Percentiles rank a stretch among this genome's conserved stretches.
phyloP scores from a whole-genome alignment of 1,284 basidiomycete genomes.

The Pholiota adiposa region DNA sequence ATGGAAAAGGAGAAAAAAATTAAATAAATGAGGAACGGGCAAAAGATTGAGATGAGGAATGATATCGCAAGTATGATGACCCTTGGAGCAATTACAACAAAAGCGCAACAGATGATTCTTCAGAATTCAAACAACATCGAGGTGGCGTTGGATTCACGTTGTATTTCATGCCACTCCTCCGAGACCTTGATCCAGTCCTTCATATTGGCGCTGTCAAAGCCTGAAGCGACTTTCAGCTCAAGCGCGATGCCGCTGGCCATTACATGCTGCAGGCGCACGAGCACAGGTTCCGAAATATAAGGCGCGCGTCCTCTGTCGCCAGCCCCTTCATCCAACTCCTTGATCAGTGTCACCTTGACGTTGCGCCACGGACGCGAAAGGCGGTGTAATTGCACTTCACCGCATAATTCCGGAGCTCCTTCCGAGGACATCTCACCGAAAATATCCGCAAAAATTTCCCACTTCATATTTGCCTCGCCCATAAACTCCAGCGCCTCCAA shows the following conservation, averaged over 20 bases:
- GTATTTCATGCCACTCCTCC: constrained; percentile 1
- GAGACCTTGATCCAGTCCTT: constrained; percentile 3
- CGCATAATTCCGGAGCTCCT: background rate
- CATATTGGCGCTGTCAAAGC: background rate
- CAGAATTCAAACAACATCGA: background rate
- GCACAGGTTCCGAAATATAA: constrained; percentile 3
- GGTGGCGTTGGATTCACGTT: background rate
- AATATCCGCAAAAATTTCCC: background rate
- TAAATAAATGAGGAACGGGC: too few species aligned
- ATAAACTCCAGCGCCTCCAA: constrained; percentile 6
- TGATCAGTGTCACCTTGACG: constrained; percentile 1
- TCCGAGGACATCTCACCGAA: background rate
- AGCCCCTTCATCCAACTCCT: background rate
- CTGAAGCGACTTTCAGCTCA: background rate
- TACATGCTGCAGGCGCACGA: background rate
- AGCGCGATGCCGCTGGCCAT: background rate
- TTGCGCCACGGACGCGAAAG: background rate
- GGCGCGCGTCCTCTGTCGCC: background rate
- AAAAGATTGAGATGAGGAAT: too few species aligned
- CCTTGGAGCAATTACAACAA: background rate
- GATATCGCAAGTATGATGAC: too few species aligned
- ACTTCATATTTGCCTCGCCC: background rate
- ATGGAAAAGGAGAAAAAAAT: too few species aligned
- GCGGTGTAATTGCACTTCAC: background rate
- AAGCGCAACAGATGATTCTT: background rate